Evolutionary conservation across 2,329 filamentous ascomycete species (phyloP).

Genomic region (Sporothrix globosa): DNA sequence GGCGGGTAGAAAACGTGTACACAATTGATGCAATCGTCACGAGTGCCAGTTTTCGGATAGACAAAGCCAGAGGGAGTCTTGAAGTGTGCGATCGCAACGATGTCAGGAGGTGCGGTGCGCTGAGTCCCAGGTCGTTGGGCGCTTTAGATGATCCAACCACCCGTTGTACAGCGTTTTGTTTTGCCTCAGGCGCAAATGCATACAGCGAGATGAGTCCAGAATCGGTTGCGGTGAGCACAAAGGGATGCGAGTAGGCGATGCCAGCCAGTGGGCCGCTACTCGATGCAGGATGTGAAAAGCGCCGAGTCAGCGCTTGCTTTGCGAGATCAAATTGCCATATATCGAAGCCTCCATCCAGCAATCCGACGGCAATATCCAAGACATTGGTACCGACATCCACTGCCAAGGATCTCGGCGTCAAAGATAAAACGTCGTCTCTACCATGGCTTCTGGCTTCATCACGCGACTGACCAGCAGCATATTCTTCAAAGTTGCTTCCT

Average conservation of each 20-base stretch:
- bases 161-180: background rate
- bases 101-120: conserved; percentile 65
- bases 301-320: conserved; percentile 48
- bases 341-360: conserved; percentile 70
- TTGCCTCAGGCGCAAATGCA: conserved; percentile 52
- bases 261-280: conserved; percentile 68
- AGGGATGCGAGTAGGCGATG: conserved; percentile 73
- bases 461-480: conserved; percentile 28
- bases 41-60: conserved; percentile 67
- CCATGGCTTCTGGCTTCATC: conserved; percentile 34
- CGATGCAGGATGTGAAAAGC: conserved; percentile 64
- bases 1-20: conserved; percentile 77
- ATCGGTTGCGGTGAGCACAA: conserved; percentile 76
- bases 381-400: conserved; percentile 59
- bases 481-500: background rate
- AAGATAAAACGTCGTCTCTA: background rate
- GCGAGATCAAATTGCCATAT: conserved; percentile 64
- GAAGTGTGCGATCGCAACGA: conserved; percentile 81
- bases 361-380: conserved; percentile 69
- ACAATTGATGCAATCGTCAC: conserved; percentile 81
- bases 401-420: conserved; percentile 64
- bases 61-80: conserved; percentile 77
- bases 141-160: background rate
- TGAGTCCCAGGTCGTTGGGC: conserved; percentile 32
- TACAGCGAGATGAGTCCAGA: conserved; percentile 77